Base-by-base conservation (phyloP, 306 rosid species). In the Macrotyloma uniflorum region DNA sequence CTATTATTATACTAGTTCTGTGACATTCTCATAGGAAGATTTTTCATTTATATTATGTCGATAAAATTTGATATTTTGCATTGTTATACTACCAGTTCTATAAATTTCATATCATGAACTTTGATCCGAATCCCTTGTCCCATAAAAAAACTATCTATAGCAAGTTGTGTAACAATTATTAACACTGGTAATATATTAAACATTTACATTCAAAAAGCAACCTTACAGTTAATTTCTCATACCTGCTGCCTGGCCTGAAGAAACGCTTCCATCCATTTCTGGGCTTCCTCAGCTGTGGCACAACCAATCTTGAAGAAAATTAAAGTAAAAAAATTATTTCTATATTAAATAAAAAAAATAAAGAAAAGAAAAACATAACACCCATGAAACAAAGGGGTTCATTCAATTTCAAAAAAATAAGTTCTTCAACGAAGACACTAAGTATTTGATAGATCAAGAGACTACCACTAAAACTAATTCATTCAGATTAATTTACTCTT, bases 161-260 rank as follows among this genome's bases (percentile, higher is more conserved):
- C 5, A 67, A 33, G 13, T 66, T 18, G 67, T 42, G 9, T 64
- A 33, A 77, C 63, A 42, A 65, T 75, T 46, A 43, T 58, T 46
- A 53, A 42, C 12, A 18, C 22, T 19, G 46, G 36, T 36, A 55
- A 35, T 43, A 61, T 55, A 23, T 59, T 63, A 14, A 46, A 45
- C 12, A 28, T 47, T 75, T 66, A 70, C 54, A 49, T 46, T 18
- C 16, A 19, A 68, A 30, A 10, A 35, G 14, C 7, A 79, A 74
- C 15, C 38, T 80, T 51, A 49, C 10, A 58, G 2, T 36, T 78
- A 72, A 67, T 67, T 77, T 80, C 51, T 76, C 36, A 49, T 89
- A 92, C 98, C 97, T 88, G 91, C 35, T 92, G 97, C 87, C 88
- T 92, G 78, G 98, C 97, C 22, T 94, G 95, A 59, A 90, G 91